Base-by-base conservation (phyloP, 306 rosid species). In the Albizia julibrissin region DNA sequence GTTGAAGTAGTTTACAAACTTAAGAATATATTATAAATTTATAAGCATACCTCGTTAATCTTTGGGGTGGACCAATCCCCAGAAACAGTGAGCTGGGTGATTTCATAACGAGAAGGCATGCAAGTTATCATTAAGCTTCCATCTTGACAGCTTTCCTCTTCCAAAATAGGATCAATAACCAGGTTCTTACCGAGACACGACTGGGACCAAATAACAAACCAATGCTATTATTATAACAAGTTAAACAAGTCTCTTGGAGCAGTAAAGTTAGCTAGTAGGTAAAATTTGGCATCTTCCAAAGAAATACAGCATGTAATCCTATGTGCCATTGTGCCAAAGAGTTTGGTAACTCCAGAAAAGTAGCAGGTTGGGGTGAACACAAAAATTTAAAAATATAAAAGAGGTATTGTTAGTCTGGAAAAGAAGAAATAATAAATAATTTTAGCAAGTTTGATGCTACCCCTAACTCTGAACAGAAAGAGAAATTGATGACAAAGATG, bases 131-230 rank as follows among this genome's bases (percentile, higher is more conserved):
- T 88, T 75, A 96, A 59, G 84, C 92, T 90, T 89, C 99, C 99
- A 73, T 96, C 99, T 90, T 96, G 94, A 87, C 72, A 56, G 88
- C 90, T 91, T 93, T 96, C 99, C 87, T 96, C 99, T 87, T 96
- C 99, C 81, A 75, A 81, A 79, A 85, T 69, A 64, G 99, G 96
- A 87, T 95, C 99, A 77, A 95, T 90, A 61, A 93, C 87, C 12
- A 95, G 96, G 86, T 89, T 93, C 87, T 89, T 95, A 43, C 94
- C 89, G 2, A 96, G 87, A 68, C 90, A 91, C 75, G 97, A 92
- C 99, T 96, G 85, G 50, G 42, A 87, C 59, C 81, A 82, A 39
- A 84, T 39, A 40, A 80, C 12, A 42, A 40, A 76, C 39, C 14
- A 80, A 26, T 21, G 65, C 66, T 68, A 76, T 33, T 37, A 52